These are phyloP conservation scores for Chytriomyces confervae DNA, from an alignment of 192 early-diverging fungal species.

Conservation along the genomic window DNA sequence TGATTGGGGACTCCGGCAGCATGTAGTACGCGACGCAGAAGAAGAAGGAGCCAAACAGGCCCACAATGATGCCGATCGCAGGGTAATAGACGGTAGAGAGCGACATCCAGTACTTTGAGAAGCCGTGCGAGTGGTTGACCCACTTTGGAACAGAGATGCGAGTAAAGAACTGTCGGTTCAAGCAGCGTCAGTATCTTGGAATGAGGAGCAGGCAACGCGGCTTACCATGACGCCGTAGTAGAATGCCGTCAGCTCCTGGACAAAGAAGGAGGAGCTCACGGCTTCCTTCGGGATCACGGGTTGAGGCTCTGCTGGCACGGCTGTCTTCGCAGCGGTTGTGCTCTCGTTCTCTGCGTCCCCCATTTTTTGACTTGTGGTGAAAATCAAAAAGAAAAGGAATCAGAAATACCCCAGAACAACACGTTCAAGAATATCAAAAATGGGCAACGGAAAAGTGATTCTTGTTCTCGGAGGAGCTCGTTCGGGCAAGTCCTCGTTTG, in stretches of 20 bases:
- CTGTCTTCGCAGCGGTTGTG: neutral
- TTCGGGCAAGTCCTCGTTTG: conserved; percentile 40
- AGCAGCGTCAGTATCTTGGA: too few species aligned
- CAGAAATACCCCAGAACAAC: neutral
- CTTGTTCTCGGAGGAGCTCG: conserved; percentile 41
- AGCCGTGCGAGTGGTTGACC: conserved; percentile 31
- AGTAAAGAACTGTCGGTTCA: conserved; percentile 35
- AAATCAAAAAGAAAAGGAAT: neutral
- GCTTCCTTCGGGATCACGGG: conserved; percentile 19
- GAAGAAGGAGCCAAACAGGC: conserved; percentile 16
- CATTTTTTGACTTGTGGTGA: too few species aligned
- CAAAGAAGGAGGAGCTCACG: conserved; percentile 17
- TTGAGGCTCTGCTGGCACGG: neutral
- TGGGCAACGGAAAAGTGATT: neutral
- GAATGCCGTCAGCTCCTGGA: conserved; percentile 37
- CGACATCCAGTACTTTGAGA: conserved; percentile 39
- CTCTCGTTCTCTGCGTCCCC: too few species aligned
- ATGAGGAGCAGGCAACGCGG: too few species aligned
- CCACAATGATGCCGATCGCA: conserved; percentile 41
- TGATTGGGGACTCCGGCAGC: conserved; percentile 12
- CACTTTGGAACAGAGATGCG: conserved; percentile 37
- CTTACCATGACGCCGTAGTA: conserved; percentile 32
- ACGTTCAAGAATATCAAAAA: too few species aligned
- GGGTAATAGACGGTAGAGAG: conserved; percentile 39
- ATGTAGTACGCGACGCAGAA: conserved; percentile 34